These are phyloP conservation scores for Insectozyma bohioensis DNA, from an alignment of 1,139 yeast species.

Conservation along the genomic window DNA sequence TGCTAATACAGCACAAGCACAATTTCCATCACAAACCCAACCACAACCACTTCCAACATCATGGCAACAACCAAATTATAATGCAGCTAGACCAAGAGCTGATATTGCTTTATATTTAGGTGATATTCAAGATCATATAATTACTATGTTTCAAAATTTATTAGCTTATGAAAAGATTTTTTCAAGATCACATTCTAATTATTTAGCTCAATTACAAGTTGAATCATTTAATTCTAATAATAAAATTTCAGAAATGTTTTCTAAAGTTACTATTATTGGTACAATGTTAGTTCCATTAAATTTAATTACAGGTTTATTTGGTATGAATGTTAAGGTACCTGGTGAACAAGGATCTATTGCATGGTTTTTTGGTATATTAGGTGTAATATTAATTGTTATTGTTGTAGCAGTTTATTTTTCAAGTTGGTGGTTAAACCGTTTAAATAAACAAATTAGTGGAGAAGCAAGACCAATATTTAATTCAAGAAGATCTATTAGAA, in stretches of 20 bases:
- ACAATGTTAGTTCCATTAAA: conserved; percentile 89
- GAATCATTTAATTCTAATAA: conserved; percentile 86
- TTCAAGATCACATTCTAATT: conserved; percentile 87
- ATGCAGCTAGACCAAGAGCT: conserved; percentile 66
- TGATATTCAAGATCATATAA: conserved; percentile 96
- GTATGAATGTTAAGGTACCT: conserved; percentile 93
- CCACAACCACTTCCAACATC: conserved; percentile 5
- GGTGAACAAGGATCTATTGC: conserved; percentile 49
- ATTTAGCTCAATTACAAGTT: conserved; percentile 90
- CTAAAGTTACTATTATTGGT: conserved; percentile 88
- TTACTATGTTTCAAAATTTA: conserved; percentile 92
- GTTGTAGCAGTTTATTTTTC: conserved; percentile 30
- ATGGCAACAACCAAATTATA: conserved; percentile 13
- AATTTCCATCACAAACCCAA: conserved; percentile 6
- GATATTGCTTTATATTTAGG: conserved; percentile 88
- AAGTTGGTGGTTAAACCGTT: conserved; percentile 34
- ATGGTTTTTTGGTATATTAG: conserved; percentile 42
- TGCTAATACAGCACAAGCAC: conserved; percentile 3
- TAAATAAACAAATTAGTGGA: conserved; percentile 16
- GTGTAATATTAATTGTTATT: conserved; percentile 36
- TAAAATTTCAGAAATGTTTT: conserved; percentile 80
- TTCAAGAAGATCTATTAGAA: conserved; percentile 40
- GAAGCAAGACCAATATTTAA: conserved; percentile 16
- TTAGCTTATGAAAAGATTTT: conserved; percentile 89
- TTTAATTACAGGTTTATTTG: conserved; percentile 87